phyloP scores from a whole-genome alignment of 2,329 filamentous ascomycete species.

The Magnaporthiopsis poae region DNA sequence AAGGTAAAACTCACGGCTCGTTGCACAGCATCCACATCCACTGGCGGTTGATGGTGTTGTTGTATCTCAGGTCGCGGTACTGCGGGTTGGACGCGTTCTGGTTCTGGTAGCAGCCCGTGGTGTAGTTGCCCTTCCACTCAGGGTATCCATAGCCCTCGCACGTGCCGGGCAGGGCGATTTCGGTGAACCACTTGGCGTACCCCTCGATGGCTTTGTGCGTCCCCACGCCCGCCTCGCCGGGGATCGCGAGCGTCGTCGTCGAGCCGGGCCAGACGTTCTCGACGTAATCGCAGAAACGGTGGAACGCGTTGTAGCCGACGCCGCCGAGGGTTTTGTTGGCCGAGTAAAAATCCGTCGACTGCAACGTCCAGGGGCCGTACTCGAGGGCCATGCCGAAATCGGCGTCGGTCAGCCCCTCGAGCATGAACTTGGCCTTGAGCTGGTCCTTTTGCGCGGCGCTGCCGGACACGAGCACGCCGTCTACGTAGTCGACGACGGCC shows the following conservation, averaged over 20 bases:
- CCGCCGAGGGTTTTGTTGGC: constrained; percentile 29
- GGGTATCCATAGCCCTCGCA: constrained; percentile 32
- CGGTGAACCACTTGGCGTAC: constrained; percentile 40
- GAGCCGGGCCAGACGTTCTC: constrained; percentile 33
- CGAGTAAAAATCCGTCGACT: constrained; percentile 23
- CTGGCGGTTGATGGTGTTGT: constrained; percentile 38
- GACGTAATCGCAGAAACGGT: constrained; percentile 38
- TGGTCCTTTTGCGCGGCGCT: constrained; percentile 26
- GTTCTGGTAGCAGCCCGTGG: constrained; percentile 35
- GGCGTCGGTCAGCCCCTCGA: constrained; percentile 33
- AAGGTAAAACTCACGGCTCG: constrained; percentile 20
- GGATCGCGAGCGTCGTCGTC: constrained; percentile 24
- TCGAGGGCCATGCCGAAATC: constrained; percentile 38
- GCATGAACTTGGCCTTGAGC: constrained; percentile 41
- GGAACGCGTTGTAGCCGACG: constrained; percentile 28
- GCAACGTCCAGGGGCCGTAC: constrained; percentile 49
- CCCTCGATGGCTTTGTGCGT: constrained; percentile 39
- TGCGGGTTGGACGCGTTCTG: constrained; percentile 34
- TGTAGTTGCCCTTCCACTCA: constrained; percentile 23
- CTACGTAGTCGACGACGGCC: constrained; percentile 40
- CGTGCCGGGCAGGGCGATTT: constrained; percentile 30
- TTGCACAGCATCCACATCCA: constrained; percentile 50
- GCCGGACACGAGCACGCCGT: constrained; percentile 31
- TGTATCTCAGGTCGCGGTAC: constrained; percentile 25
- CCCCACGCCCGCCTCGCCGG: constrained; percentile 41